Percentiles rank a stretch among this genome's conserved stretches.
Conservation (phyloP, 495 filamentous ascomycete genomes). For the Talaromyces wortmannii region DNA sequence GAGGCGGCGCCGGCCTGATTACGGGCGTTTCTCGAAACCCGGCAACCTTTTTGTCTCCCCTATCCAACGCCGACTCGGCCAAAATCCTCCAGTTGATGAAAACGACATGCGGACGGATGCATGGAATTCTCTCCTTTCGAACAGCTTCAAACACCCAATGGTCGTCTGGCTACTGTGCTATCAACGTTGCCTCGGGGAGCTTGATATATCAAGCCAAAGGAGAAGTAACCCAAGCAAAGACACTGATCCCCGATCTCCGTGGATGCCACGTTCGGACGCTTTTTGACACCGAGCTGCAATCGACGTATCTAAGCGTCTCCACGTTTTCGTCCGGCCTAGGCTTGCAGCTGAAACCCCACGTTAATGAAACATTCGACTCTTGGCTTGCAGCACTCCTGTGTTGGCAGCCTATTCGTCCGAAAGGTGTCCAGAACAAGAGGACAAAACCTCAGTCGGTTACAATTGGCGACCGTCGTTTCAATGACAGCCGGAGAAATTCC, state of each 20-base stretch:
- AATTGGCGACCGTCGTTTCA: slow-evolving; percentile 41
- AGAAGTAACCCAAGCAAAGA: slow-evolving; percentile 49
- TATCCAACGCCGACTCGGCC: slow-evolving; percentile 39
- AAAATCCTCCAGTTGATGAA: slow-evolving; percentile 51
- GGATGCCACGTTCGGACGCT: slow-evolving; percentile 75
- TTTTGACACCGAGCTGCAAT: slow-evolving; percentile 54
- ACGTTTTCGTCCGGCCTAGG: slow-evolving; percentile 61
- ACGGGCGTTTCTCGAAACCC: slow-evolving; percentile 23
- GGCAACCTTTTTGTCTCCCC: slow-evolving; percentile 47
- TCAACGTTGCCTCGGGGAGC: slow-evolving; percentile 49
- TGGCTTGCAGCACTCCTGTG: slow-evolving; percentile 92
- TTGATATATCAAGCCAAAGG: slow-evolving; percentile 51
- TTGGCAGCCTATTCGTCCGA: slow-evolving; percentile 85
- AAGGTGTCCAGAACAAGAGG: slow-evolving; percentile 67
- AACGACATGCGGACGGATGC: slow-evolving; percentile 51
- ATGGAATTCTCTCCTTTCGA: slow-evolving; percentile 49
- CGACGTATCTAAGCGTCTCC: slow-evolving; percentile 74
- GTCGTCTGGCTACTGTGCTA: slow-evolving; percentile 51
- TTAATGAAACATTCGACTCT: slow-evolving; percentile 70
- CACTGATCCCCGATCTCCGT: slow-evolving; percentile 71
- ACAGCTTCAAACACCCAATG: slow-evolving; percentile 44
- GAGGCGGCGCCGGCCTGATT: slow-evolving; percentile 17
- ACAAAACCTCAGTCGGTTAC: slow-evolving; percentile 54
- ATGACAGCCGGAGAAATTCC: slow-evolving; percentile 53
- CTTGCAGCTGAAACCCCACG: slow-evolving; percentile 68